Conservation (phyloP, 108 stramenopile species). For the Phaeodactylum tricornutum region DNA sequence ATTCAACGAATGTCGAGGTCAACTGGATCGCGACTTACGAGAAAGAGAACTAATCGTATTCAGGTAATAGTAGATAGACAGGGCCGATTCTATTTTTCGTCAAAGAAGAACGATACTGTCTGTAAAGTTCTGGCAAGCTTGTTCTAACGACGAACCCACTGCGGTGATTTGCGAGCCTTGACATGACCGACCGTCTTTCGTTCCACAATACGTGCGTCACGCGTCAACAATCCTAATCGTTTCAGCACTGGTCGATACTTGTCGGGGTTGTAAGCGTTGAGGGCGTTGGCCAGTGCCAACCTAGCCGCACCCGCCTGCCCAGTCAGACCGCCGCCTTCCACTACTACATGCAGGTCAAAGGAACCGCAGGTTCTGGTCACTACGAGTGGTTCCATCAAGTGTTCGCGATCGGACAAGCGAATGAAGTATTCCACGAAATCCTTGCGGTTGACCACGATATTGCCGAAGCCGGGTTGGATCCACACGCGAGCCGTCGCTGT, state of each 20-base stretch:
- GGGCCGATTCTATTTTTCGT: no score
- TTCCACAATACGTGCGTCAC: conserved; percentile 95
- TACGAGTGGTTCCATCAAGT: conserved; percentile 74
- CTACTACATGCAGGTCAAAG: conserved; percentile 75
- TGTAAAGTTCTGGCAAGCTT: background rate
- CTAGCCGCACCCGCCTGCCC: conserved; percentile 94
- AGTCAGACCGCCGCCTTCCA: conserved; percentile 77
- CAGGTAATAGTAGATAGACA: no score
- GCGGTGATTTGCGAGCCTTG: conserved; percentile 94
- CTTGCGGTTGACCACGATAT: conserved; percentile 75
- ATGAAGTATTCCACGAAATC: conserved; percentile 84
- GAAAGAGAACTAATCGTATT: no score
- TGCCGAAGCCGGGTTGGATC: conserved; percentile 84
- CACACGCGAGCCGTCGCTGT: conserved; percentile 88
- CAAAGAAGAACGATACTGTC: conserved; percentile 1
- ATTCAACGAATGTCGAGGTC: conserved; percentile 48
- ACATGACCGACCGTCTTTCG: conserved; percentile 92
- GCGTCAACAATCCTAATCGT: conserved; percentile 77
- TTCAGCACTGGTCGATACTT: conserved; percentile 83
- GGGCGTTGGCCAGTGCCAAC: conserved; percentile 85
- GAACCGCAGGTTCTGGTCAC: conserved; percentile 79
- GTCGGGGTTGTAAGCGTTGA: conserved; percentile 89
- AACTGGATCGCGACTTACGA: conserved; percentile 82
- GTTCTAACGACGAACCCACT: conserved; percentile 99
- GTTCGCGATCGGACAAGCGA: conserved; percentile 57